Conservation (phyloP, 139 green algal genomes). For the Mesotaenium endlicherianum region DNA sequence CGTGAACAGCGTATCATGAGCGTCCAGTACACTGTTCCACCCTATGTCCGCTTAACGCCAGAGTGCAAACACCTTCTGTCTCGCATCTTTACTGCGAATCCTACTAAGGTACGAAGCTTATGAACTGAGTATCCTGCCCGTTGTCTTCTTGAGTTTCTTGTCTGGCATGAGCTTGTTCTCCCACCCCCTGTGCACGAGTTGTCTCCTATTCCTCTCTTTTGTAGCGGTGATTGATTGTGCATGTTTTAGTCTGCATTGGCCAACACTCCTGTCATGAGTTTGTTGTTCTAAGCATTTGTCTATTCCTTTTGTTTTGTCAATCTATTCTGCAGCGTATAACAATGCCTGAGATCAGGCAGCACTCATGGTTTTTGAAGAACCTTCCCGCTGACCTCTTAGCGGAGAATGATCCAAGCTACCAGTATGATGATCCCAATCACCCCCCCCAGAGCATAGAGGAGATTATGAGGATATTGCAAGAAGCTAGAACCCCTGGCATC, state of each 20-base stretch:
- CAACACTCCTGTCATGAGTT: background rate
- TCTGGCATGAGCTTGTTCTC: background rate
- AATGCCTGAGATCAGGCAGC: conserved; percentile 74
- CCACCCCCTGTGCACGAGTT: background rate
- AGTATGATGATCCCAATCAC: conserved; percentile 43
- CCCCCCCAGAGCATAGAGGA: conserved; percentile 42
- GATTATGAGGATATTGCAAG: conserved; percentile 52
- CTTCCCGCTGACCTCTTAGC: conserved; percentile 75
- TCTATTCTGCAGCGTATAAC: conserved; percentile 67
- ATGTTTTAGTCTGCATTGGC: background rate
- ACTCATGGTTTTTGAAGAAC: conserved; percentile 88
- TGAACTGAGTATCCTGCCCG: background rate
- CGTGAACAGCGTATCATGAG: conserved; percentile 43
- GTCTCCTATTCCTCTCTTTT: background rate
- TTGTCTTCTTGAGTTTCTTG: background rate
- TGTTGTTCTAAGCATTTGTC: background rate
- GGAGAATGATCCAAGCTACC: conserved; percentile 30
- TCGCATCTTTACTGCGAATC: conserved; percentile 65
- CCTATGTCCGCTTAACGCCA: conserved; percentile 40
- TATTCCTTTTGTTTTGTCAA: background rate
- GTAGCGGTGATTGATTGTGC: background rate
- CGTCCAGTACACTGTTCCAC: conserved; percentile 51
- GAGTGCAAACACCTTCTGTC: conserved; percentile 63
- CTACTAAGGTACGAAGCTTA: conserved; percentile 59
- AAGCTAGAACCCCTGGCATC: conserved; percentile 16